A percentile compares a stretch with the other conserved stretches of the same genome.
These are phyloP conservation scores for Penicillium sp. DNA, from an alignment of 2,329 filamentous ascomycete genomes.

Conservation along the genomic window DNA sequence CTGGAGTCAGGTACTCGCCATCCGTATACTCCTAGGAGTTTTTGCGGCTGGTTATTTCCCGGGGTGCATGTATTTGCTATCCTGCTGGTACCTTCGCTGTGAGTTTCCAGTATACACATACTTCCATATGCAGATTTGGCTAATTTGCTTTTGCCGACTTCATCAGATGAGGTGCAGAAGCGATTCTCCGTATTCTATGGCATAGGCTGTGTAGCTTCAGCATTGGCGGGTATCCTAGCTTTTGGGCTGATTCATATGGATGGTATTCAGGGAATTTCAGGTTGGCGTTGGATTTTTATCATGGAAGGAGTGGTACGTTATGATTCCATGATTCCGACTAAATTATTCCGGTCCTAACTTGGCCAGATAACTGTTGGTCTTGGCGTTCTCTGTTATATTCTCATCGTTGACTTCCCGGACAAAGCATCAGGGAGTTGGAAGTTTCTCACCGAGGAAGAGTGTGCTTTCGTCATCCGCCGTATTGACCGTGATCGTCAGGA, in stretches of 20 bases:
- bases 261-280: not conserved
- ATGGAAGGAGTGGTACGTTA: not conserved
- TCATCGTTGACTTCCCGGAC: constrained; percentile 47
- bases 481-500: constrained; percentile 62
- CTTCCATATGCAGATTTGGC: not conserved
- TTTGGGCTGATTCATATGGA: not conserved
- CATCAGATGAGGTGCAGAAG: not conserved
- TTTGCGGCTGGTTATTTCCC: constrained; percentile 24
- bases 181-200: not conserved
- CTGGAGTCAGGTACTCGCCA: not conserved
- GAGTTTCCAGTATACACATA: not conserved
- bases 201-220: not conserved
- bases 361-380: not conserved
- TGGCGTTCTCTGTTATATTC: constrained; percentile 4
- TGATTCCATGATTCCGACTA: not conserved
- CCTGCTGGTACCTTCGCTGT: constrained; percentile 56
- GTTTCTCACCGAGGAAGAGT: constrained; percentile 49
- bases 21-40: constrained; percentile 20
- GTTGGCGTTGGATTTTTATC: not conserved
- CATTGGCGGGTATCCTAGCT: not conserved
- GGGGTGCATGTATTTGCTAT: constrained; percentile 39
- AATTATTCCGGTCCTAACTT: not conserved
- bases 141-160: not conserved
- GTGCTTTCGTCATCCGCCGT: constrained; percentile 57
- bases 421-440: constrained; percentile 40